A percentile compares a stretch with the other conserved stretches of the same genome.
Conservation (phyloP, 2,329 filamentous ascomycete genomes). For the Nigrospora osmanthi region DNA sequence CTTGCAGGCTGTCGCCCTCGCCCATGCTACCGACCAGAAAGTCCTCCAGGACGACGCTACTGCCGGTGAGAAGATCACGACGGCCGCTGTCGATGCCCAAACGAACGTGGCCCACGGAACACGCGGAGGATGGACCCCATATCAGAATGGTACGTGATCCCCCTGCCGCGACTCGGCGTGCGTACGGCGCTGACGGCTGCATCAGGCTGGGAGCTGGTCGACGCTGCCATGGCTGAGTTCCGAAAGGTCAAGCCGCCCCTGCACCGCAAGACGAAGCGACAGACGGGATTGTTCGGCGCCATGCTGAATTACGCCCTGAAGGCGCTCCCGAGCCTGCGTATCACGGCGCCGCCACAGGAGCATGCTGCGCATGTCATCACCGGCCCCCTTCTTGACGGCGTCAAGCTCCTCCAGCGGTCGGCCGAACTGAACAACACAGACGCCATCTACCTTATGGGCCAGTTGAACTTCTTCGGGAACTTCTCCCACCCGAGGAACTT, state of each 20-base stretch:
- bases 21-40: constrained; percentile 18
- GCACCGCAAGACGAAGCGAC: constrained; percentile 34
- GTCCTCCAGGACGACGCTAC: constrained; percentile 12
- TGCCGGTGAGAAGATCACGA: constrained; percentile 9
- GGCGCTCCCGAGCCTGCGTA: constrained; percentile 41
- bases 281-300: constrained; percentile 33
- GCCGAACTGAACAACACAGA: constrained; percentile 60
- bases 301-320: constrained; percentile 36
- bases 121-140: constrained; percentile 19
- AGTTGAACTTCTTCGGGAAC: constrained; percentile 97
- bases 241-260: constrained; percentile 38
- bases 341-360: constrained; percentile 35
- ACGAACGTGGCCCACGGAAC: constrained; percentile 15
- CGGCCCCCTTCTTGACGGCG: constrained; percentile 40
- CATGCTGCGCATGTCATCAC: constrained; percentile 26
- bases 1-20: constrained; percentile 17
- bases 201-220: constrained; percentile 44
- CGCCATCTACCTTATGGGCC: constrained; percentile 80
- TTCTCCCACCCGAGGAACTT: constrained; percentile 82
- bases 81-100: constrained; percentile 12
- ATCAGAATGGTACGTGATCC: constrained; percentile 20
- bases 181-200: neutral
- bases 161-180: neutral
- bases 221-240: constrained; percentile 42
- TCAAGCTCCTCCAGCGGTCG: constrained; percentile 44